Evolutionary conservation across 1,284 basidiomycete genomes (phyloP).

Genomic region (Boletellus deceptivus): DNA sequence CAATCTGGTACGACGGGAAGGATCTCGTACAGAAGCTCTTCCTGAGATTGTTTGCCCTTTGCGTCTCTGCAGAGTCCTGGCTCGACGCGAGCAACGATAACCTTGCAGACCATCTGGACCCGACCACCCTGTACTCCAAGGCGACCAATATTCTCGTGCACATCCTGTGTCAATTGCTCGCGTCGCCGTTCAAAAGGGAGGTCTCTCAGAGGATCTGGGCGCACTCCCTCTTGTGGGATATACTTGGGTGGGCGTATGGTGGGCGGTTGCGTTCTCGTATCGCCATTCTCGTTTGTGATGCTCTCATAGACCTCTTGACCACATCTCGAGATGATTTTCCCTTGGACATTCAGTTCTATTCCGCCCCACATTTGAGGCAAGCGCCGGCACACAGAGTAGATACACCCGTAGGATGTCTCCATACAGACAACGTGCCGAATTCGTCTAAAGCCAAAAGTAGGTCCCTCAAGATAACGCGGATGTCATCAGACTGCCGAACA

Average conservation of each 20-base stretch:
- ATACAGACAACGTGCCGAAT: neutral
- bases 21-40: slow-evolving; percentile 49
- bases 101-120: slow-evolving; percentile 38
- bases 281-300: slow-evolving; percentile 5
- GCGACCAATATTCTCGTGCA: slow-evolving; percentile 35
- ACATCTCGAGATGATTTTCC: slow-evolving; percentile 35
- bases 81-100: slow-evolving; percentile 40
- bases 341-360: slow-evolving; percentile 32
- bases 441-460: slow-evolving; percentile 21
- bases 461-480: slow-evolving; percentile 29
- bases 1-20: slow-evolving; percentile 46
- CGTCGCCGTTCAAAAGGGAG: slow-evolving; percentile 34
- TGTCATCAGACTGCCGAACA: slow-evolving; percentile 38
- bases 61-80: slow-evolving; percentile 57
- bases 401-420: slow-evolving; percentile 29
- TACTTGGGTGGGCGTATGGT: slow-evolving; percentile 47
- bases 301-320: slow-evolving; percentile 36
- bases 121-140: slow-evolving; percentile 38
- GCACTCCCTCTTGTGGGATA: slow-evolving; percentile 44
- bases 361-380: slow-evolving; percentile 19
- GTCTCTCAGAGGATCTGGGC: slow-evolving; percentile 43
- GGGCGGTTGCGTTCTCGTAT: slow-evolving; percentile 10
- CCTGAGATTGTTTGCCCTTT: slow-evolving; percentile 50
- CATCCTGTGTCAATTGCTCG: slow-evolving; percentile 42
- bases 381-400: slow-evolving; percentile 19